Base-by-base conservation (phyloP, 2,329 filamentous ascomycete genomes). In the Fusarium subglutinans region DNA sequence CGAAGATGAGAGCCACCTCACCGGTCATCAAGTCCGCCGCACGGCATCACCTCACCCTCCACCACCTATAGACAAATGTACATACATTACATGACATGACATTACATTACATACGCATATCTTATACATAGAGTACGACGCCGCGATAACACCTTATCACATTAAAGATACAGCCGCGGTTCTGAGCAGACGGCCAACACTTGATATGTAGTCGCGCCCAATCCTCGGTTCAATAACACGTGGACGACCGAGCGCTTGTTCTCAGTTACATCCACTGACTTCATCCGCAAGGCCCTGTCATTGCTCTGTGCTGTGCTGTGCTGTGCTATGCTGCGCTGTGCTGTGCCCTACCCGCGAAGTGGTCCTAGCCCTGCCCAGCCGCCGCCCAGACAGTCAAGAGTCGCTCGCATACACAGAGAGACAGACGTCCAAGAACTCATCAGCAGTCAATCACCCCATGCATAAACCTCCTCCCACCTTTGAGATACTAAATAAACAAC, bases 211-310 rank as follows among this genome's bases (percentile, higher is more conserved):
- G 74, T 78, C 47, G 69, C 74, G 72, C 75, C 77, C 77, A 78
- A 78, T 66, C 69, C 69, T 76, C 72, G 69, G 59, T 70, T 73
- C 73, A 73, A 79, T 72, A 79, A 79, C 77, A 79, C 77, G 77
- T 79, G 77, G 77, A 79, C 76, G 64, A 33, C 64, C 55, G 66
- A 73, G 72, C 59, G 70, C 73, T 71, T 70, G 57, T 74, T 67
- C 64, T 59, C 67, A 65, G 73, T 59, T 66, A 60, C 65, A 55
- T 66, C 51, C 35, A 59, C 47, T 37, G 24, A 57, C 33, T 53
- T 20, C 50, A 60, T 37, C 53, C n/a, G 50, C 56, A 45, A 57
- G 64, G 43, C 51, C 64, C 51, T 53, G 60, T 30, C 43, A 53
- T 50, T 50, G 48, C 48, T 56, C 63, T 72, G 63, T 54, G 56